Evolutionary conservation across 2,329 filamentous ascomycete genomes (phyloP).

Genomic region (Xylariaceae sp.): DNA sequence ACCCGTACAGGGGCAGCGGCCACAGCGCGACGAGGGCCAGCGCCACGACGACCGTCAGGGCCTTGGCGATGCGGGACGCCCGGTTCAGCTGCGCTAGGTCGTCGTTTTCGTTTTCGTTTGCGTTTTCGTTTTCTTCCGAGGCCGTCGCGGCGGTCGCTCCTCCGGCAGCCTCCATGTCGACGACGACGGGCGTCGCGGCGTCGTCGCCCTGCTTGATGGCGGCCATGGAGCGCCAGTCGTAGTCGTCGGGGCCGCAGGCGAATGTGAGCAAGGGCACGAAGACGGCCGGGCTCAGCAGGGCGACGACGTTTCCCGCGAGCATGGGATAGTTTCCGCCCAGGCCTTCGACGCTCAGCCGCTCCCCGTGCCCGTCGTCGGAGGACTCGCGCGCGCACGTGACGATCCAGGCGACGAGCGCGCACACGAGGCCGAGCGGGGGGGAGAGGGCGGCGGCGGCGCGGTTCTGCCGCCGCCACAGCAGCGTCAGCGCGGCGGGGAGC

Average conservation of each 20-base stretch:
- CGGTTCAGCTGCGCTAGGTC: conserved; percentile 6
- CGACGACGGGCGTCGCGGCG: not conserved
- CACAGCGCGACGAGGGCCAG: conserved; percentile 36
- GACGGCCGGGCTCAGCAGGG: conserved; percentile 13
- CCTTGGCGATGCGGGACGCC: conserved; percentile 7
- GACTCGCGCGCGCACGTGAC: conserved; percentile 64
- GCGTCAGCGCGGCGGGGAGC: conserved; percentile 67
- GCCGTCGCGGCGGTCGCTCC: not conserved
- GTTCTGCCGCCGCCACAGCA: conserved; percentile 67
- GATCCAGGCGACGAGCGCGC: conserved; percentile 66
- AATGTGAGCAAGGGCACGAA: conserved; percentile 9
- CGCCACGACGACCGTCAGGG: conserved; percentile 51
- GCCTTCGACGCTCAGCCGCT: conserved; percentile 62
- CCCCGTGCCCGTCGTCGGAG: conserved; percentile 52
- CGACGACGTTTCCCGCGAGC: conserved; percentile 64
- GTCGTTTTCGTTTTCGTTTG: no score
- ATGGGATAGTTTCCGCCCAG: conserved; percentile 77
- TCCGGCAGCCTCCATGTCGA: conserved; percentile 33
- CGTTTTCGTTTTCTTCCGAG: conserved; percentile 5
- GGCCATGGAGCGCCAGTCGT: conserved; percentile 20
- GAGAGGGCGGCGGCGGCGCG: conserved; percentile 38
- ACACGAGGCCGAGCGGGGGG: conserved; percentile 58
- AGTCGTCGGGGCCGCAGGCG: conserved; percentile 8
- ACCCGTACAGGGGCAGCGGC: conserved; percentile 24
- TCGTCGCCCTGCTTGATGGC: conserved; percentile 9